A percentile compares a stretch with the other conserved stretches of the same genome.
Evolutionary conservation across 768 basidiomycete genomes (phyloP).

Genomic region (Tricholoma sp.): DNA sequence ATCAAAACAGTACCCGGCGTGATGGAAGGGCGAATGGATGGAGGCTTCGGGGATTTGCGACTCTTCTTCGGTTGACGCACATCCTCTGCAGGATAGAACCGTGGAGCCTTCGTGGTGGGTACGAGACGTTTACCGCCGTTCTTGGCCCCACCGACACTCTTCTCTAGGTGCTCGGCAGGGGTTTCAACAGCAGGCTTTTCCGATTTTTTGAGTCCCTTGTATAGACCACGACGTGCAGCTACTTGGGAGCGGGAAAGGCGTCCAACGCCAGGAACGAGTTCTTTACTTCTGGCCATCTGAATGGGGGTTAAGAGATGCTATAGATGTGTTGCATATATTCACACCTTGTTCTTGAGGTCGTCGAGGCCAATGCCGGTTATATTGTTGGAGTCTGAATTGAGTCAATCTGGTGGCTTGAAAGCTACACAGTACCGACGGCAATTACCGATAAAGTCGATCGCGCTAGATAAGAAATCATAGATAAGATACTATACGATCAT

Average conservation of each 20-base stretch:
- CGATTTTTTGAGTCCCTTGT: conserved; percentile 80
- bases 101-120: conserved; percentile 79
- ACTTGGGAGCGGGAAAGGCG: conserved; percentile 81
- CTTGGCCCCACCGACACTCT: conserved; percentile 82
- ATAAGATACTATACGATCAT: conserved; percentile 17
- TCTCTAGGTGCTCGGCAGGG: conserved; percentile 63
- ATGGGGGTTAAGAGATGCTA: conserved; percentile 9
- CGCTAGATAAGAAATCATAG: conserved; percentile 19
- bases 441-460: conserved; percentile 21
- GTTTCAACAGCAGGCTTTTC: conserved; percentile 58
- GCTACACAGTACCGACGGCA: conserved; percentile 40
- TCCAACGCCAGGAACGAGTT: conserved; percentile 77
- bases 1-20: conserved; percentile 93
- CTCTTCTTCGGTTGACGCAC: conserved; percentile 86
- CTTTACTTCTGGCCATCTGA: conserved; percentile 81
- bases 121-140: conserved; percentile 87
- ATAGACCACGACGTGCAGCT: conserved; percentile 73
- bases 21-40: conserved; percentile 81
- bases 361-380: conserved; percentile 45
- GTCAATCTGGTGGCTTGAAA: conserved; percentile 35
- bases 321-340: conserved; percentile 13
- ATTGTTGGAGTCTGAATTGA: conserved; percentile 28
- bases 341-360: conserved; percentile 49
- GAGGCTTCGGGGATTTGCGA: conserved; percentile 78
- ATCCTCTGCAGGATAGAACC: conserved; percentile 95